These are phyloP conservation scores for Coprinellus aureogranulatus DNA, from an alignment of 768 basidiomycete genomes.

Conservation along the genomic window DNA sequence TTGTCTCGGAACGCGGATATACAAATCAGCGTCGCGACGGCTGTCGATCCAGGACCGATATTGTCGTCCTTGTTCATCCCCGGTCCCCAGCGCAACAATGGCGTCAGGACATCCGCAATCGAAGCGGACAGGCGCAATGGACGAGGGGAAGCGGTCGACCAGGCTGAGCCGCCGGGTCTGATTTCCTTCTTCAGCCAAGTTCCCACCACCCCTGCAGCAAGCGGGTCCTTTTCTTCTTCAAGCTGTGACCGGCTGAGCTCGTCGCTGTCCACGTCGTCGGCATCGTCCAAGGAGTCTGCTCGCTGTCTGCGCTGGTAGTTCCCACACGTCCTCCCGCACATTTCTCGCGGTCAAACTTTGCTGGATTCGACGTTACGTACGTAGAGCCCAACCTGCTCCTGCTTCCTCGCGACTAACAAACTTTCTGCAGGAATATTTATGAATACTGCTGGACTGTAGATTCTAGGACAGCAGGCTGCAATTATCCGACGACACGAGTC, in stretches of 20 bases:
- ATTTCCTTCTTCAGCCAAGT: conserved; percentile 14
- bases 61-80: too few species aligned
- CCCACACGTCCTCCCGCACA: not conserved
- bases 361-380: conserved; percentile 6
- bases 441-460: not conserved
- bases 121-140: not conserved
- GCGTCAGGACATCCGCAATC: not conserved
- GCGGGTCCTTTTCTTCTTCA: not conserved
- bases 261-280: conserved; percentile 5
- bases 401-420: not conserved
- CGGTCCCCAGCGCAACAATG: too few species aligned
- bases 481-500: not conserved
- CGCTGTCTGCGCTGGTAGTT: conserved; percentile 1
- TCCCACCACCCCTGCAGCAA: conserved; percentile 18
- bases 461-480: not conserved
- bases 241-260: conserved; percentile 7
- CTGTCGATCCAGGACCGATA: too few species aligned
- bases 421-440: conserved; percentile 5
- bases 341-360: not conserved
- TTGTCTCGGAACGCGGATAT: not conserved
- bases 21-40: not conserved
- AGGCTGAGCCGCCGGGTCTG: conserved; percentile 1
- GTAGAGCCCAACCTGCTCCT: not conserved
- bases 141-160: not conserved
- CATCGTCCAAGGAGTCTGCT: conserved; percentile 8